Evolutionary conservation across 148 eudicot genomes (phyloP), one percentile per base, ranked within the genome.

Genomic region (Bassia scoparia): DNA sequence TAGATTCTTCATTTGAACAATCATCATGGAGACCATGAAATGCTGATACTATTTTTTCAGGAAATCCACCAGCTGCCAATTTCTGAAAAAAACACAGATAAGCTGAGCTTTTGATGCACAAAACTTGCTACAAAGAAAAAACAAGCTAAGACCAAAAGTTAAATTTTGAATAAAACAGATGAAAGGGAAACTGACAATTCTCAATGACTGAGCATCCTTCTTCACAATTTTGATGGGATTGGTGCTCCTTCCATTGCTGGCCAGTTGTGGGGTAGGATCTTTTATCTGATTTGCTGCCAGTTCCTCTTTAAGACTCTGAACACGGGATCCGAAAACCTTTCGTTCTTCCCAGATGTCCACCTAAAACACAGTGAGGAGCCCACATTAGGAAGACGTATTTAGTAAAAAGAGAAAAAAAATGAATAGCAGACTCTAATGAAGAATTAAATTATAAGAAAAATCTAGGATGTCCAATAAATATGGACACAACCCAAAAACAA

Each of bases 271-370:
- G 61, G 83, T 78, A 67, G 83, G 80, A 72, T 74, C 85, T 73
- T 85, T 88, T 41, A 90, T 93, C 79, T 89, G 78, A 33, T 23
- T 61, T 26, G 74, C 54, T 56, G 52, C 68, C 73, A 95, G 50
- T 76, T 86, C 89, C 80, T 86, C 88, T 85, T 91, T 95, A 63
- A 95, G 89, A 84, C 83, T 88, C 74, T 92, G 96, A 41, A 87
- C 85, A n/a, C 96, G 84, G 67, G 98, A 95, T 81, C 98, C 98
- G 81, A 95, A 95, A 37, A 95, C 97, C 85, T 91, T 95, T 76
- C 98, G 82, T 53, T 91, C 92, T 76, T 86, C 97, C 97, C 97
- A 95, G 69, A 95, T 95, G 52, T 79, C 84, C 78, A 95, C 91
- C 98, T 94, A 67, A 48, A 68, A 60, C 67, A 64, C 35, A 75